Evolutionary conservation across 2,329 filamentous ascomycete genomes (phyloP), one percentile per base, ranked within the genome.

Genomic region (Colletotrichum sp.): DNA sequence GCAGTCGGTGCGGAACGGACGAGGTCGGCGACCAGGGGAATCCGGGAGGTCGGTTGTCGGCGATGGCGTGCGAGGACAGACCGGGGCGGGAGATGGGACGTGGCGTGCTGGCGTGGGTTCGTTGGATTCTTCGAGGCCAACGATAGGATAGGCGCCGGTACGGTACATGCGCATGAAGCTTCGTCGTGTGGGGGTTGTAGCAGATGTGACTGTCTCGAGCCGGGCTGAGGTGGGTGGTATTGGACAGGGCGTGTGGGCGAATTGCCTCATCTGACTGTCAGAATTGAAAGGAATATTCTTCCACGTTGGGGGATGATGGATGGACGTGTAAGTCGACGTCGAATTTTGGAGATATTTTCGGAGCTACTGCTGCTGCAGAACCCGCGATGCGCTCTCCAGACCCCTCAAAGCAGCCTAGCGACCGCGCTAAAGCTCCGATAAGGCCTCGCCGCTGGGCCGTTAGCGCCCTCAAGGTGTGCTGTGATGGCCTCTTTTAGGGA

Each of bases 31-130:
- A 52, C 15, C 6, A 6, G n/a, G 22, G 22, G n/a, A 13, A 11
- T n/a, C 34, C 44, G 70, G 73, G 49, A 32, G 19, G 49, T 34
- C 74, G 74, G 74, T 74, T 76, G 65, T 76, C 74, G 74, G 74
- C 70, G 74, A 76, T 76, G 74, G 74, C 74, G 74, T 76, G 74
- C 70, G 39, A 68, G 44, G 65, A 30, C 34, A 61, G 52, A 69
- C 69, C 32, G 69, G 74, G 68, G 27, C 65, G 15, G 49, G 52
- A 29, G 25, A 29, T 39, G 36, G 27, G 29, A 69, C 57, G 39
- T 55, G 62, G 27, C 30, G 36, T 72, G 55, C 52, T 57, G 29
- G 62, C 69, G 49, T 71, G 67, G 71, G 57, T 69, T 68, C 44
- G 16, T 12, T 29, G 15, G 12, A 36, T 44, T 16, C 19, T 55